Evolutionary conservation across 1,284 basidiomycete genomes (phyloP).

Genomic region (Trichosporon sp.): DNA sequence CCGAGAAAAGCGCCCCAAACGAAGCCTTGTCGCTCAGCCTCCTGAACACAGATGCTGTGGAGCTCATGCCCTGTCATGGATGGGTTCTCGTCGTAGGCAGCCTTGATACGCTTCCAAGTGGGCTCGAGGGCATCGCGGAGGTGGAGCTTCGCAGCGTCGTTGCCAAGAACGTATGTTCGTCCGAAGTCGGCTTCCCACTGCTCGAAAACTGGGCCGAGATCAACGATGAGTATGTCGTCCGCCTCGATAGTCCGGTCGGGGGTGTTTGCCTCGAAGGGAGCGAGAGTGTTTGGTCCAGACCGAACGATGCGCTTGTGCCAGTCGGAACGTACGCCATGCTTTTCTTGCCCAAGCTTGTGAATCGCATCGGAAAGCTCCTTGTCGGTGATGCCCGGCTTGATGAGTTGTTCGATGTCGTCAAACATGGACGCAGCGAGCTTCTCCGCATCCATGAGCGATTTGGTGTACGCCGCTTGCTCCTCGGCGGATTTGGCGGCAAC

Average conservation of each 20-base stretch:
- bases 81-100: conserved; percentile 24
- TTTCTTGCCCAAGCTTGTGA: conserved; percentile 26
- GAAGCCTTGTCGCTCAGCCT: conserved; percentile 20
- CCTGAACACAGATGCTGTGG: conserved; percentile 21
- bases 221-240: conserved; percentile 33
- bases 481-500: conserved; percentile 16
- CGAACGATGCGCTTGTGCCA: conserved; percentile 35
- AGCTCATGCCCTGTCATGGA: conserved; percentile 31
- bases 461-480: conserved; percentile 28
- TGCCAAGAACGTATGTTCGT: conserved; percentile 32
- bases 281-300: conserved; percentile 30
- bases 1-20: conserved; percentile 30
- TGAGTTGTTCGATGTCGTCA: conserved; percentile 27
- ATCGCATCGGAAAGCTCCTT: conserved; percentile 31
- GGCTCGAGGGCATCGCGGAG: conserved; percentile 31
- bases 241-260: conserved; percentile 28
- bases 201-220: conserved; percentile 34
- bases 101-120: conserved; percentile 27
- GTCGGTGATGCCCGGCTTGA: conserved; percentile 28
- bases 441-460: conserved; percentile 26
- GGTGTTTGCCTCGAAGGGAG: conserved; percentile 33
- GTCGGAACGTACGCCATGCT: conserved; percentile 28
- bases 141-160: conserved; percentile 26
- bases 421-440: conserved; percentile 29
- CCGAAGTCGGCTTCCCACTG: conserved; percentile 34